Conservation (phyloP, 1,284 basidiomycete genomes). For the Boletus holoroseus region DNA sequence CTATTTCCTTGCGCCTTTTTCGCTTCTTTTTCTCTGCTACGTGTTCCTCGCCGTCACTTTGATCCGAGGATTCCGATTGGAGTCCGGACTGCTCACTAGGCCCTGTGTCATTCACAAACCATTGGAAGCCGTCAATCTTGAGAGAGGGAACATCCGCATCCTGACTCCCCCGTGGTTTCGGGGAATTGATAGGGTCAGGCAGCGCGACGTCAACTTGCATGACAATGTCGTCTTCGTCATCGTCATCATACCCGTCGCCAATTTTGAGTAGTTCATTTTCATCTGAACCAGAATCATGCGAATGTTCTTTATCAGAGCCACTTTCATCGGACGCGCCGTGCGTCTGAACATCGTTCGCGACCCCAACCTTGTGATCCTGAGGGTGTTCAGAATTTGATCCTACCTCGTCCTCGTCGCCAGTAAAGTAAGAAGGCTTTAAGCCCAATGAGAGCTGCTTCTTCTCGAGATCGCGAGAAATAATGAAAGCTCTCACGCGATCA, state of each 20-base stretch:
- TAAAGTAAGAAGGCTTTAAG: slow-evolving; percentile 87
- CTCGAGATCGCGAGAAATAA: slow-evolving; percentile 66
- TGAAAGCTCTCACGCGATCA: slow-evolving; percentile 78
- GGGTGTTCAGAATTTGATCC: slow-evolving; percentile 18
- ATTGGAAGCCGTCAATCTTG: slow-evolving; percentile 64
- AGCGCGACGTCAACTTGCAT: slow-evolving; percentile 43
- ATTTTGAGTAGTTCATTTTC: slow-evolving; percentile 26
- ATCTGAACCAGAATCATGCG: slow-evolving; percentile 16
- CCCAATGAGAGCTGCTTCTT: slow-evolving; percentile 83
- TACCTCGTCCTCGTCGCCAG: slow-evolving; percentile 36
- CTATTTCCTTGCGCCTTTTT: slow-evolving; percentile 63
- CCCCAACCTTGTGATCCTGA: slow-evolving; percentile 29
- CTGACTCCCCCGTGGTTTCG: slow-evolving; percentile 13
- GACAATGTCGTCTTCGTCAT: slow-evolving; percentile 36
- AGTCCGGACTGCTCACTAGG: slow-evolving; percentile 30
- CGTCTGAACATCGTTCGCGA: slow-evolving; percentile 25
- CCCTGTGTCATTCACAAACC: slow-evolving; percentile 46
- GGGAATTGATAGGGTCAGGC: slow-evolving; percentile 17
- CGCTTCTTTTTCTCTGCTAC: slow-evolving; percentile 54
- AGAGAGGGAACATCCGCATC: slow-evolving; percentile 37
- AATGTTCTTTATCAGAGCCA: slow-evolving; percentile 22
- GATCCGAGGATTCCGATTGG: slow-evolving; percentile 40
- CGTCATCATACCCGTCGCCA: slow-evolving; percentile 25
- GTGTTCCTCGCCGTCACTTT: slow-evolving; percentile 47
- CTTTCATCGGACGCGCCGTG: slow-evolving; percentile 23